Evolutionary conservation across 352 stramenopile genomes (phyloP), one percentile per base, ranked within the genome.

Genomic region (Phytophthora litchii): DNA sequence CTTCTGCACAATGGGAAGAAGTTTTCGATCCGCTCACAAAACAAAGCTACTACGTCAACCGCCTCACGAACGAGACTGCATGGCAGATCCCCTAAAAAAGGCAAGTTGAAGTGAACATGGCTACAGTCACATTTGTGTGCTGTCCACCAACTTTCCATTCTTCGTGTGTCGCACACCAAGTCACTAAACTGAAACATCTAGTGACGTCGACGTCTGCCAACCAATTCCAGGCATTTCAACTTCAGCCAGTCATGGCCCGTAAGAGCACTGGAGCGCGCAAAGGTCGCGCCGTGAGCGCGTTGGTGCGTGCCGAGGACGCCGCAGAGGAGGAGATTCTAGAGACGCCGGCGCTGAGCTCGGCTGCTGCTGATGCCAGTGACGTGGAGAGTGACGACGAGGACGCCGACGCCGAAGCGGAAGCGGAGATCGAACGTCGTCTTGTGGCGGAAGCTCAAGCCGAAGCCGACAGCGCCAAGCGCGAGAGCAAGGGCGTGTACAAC

Each of bases 301-400:
- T 94, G 31, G 74, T 90, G 54, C 83, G 82, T 20, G 80, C 74
- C 1, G 85, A 94, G 52, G 74, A 89, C 44, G 83, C 83, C 2
- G 79, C 80, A 0, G 85, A 94, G 57, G 77, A 89, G 47, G 85
- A 94, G 55, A 92, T 94, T 48, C 79, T 94, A 16, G 81, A 92
- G 72, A 91, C 85, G 59, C 83, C 86, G 13, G 83, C 82, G 13
- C 70, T 95, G 19, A 91, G 80, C 38, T 78, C 74, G 6, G 70
- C 49, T 0, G 41, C 46, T 12, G 37, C 40, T 10, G 46, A 46
- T 14, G 32, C 44, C 51, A 61, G 49, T 45, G 72, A 72, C n/a
- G 58, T 52, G 41, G 68, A 67, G 32, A 68, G 68, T 21, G 71
- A 88, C 4, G 65, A 78, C 27, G 80, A 82, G 8, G 73, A 83